Base-by-base conservation (phyloP, 148 eudicot genomes). In the Silene conica region DNA sequence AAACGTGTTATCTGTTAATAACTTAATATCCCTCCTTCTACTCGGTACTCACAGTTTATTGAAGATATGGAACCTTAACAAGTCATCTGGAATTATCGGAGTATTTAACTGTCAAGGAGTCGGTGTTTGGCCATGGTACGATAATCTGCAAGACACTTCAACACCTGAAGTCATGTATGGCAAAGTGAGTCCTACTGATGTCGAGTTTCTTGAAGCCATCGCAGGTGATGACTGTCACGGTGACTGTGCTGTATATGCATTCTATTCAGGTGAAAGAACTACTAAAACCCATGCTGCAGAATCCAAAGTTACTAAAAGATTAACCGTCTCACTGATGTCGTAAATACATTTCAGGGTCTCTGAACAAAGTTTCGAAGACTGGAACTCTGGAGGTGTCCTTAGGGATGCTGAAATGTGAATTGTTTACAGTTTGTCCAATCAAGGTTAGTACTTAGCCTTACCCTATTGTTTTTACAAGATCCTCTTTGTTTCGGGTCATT, bases 61-160 rank as follows among this genome's bases (percentile, higher is more conserved):
- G 76, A 94, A 94, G 74, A 94, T 94, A 4, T 94, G 98, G 97
- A 91, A 91, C 73, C 78, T 94, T 5, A 94, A 94, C 78, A 89
- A 88, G 96, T 91, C 89, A 50, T 20, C 89, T 1, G 97, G 93
- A 41, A 97, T 94, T 45, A 72, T 91, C 1, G 98, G 98, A 19
- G 93, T 86, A 8, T 94, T 94, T 74, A 91, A 94, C 61, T 93
- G 98, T 79, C 95, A 91, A 80, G 97, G 98, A 12, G 98, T 89
- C 14, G 98, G 98, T 43, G 88, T 91, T 43, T 86, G 89, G 89
- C 87, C 89, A 50, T 23, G 84, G 74, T 77, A 79, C 59, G 71
- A 70, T 46, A 72, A 64, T 2, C 31, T 76, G 9, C 45, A 63
- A 43, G 83, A 71, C 22, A 58, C 43, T 43, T 59, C 67, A 12